Evolutionary conservation across 345 rosid species (phyloP).

Genomic region (Psidium friedrichsthalianum): DNA sequence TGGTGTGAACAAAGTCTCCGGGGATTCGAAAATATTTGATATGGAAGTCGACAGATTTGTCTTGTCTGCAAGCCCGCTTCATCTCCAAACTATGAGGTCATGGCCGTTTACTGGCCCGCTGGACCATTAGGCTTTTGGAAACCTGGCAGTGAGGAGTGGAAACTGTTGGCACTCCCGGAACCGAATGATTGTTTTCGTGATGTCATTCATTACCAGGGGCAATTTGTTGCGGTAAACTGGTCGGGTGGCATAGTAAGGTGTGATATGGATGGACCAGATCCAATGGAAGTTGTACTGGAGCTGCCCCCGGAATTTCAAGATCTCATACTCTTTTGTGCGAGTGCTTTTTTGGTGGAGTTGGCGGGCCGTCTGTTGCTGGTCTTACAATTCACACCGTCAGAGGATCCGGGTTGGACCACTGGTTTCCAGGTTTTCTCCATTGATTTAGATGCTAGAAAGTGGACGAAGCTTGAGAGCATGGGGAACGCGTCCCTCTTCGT

Average conservation of each 20-base stretch:
- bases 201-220: background rate
- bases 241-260: background rate
- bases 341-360: background rate
- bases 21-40: too few relatives aligned
- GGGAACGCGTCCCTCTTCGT: background rate
- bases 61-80: background rate
- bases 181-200: background rate
- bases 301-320: background rate
- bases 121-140: background rate
- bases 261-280: background rate
- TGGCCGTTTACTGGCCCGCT: background rate
- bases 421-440: background rate
- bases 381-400: background rate
- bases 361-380: background rate
- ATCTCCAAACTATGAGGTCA: background rate
- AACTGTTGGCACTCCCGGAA: background rate
- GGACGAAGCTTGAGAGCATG: background rate
- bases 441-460: background rate
- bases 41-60: background rate
- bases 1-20: background rate
- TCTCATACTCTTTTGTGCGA: rapidly evolving
- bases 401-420: background rate
- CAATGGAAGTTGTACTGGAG: background rate
- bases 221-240: too few relatives aligned
- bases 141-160: background rate